Evolutionary conservation across 495 filamentous ascomycete genomes (phyloP).

Genomic region (Podospora pseudocomata): DNA sequence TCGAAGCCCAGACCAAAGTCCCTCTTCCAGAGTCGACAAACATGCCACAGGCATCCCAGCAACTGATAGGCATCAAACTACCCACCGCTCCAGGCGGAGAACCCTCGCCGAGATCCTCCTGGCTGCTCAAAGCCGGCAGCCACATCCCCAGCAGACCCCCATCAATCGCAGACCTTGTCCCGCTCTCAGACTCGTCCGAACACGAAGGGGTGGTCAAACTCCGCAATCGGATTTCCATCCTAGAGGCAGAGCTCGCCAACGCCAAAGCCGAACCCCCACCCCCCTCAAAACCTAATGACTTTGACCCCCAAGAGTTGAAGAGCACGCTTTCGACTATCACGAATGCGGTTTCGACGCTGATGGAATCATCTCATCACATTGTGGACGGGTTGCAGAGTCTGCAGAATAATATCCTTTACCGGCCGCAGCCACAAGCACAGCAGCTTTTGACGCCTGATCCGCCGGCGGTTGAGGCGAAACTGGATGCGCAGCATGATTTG

Average conservation of each 20-base stretch:
- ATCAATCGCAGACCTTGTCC: not conserved
- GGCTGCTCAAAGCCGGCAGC: not conserved
- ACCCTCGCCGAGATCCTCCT: not conserved
- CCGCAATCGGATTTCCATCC: not conserved
- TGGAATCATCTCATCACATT: constrained; percentile 26
- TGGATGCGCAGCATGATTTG: too few species aligned
- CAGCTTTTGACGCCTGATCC: not conserved
- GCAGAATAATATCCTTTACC: constrained; percentile 9
- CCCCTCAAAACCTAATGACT: not conserved
- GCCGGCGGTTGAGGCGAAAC: too few species aligned
- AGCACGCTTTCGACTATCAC: not conserved
- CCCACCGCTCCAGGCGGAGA: not conserved
- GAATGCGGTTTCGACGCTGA: constrained; percentile 14
- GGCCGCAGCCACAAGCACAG: not conserved
- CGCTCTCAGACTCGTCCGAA: not conserved
- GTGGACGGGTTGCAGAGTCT: constrained; percentile 13
- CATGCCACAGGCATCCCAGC: not conserved
- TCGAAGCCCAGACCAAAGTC: not conserved
- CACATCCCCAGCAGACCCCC: not conserved
- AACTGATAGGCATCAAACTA: not conserved
- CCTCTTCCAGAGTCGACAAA: not conserved
- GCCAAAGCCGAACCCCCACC: not conserved
- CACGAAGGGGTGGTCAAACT: constrained; percentile 1
- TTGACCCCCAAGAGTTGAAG: not conserved
- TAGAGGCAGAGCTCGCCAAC: constrained; percentile 20